Evolutionary conservation across 805 yeast genomes (phyloP).

Genomic region (Torulaspora gathmanii): DNA sequence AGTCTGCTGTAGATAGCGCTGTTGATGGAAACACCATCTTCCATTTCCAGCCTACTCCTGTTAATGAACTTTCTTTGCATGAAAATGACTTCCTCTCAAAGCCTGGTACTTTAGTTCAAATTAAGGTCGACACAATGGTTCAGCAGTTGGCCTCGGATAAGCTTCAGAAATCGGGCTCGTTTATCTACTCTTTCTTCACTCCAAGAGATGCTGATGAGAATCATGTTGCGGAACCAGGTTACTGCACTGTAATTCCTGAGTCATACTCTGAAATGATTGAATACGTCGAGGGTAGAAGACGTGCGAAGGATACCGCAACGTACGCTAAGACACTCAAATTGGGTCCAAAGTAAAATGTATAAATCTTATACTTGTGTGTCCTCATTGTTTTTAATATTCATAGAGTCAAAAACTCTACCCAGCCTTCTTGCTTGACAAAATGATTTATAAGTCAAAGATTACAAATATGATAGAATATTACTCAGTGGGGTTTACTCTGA

Average conservation of each 20-base stretch:
- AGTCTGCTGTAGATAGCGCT: conserved; percentile 30
- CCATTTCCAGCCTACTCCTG: conserved; percentile 53
- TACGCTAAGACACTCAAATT: conserved; percentile 38
- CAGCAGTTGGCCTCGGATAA: conserved; percentile 58
- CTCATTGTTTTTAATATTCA: neutral
- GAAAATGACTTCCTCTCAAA: conserved; percentile 56
- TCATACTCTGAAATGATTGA: conserved; percentile 90
- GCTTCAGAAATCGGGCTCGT: conserved; percentile 73
- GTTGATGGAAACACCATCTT: conserved; percentile 27
- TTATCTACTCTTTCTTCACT: conserved; percentile 84
- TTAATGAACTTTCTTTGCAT: conserved; percentile 49
- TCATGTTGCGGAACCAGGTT: conserved; percentile 46
- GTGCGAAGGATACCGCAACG: conserved; percentile 76
- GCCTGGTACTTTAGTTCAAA: conserved; percentile 88
- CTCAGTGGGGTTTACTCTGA: neutral
- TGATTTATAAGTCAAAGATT: neutral
- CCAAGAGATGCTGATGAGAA: conserved; percentile 48
- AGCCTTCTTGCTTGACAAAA: neutral
- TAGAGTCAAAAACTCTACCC: neutral
- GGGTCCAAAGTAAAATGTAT: neutral
- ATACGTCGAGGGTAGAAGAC: conserved; percentile 83
- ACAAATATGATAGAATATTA: neutral
- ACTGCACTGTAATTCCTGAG: conserved; percentile 75
- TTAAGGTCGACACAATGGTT: conserved; percentile 79
- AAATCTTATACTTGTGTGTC: neutral